Percentiles rank a stretch among this genome's conserved stretches.
Evolutionary conservation across 805 yeast species (phyloP).

Genomic region (Jamesozyma lodderae): DNA sequence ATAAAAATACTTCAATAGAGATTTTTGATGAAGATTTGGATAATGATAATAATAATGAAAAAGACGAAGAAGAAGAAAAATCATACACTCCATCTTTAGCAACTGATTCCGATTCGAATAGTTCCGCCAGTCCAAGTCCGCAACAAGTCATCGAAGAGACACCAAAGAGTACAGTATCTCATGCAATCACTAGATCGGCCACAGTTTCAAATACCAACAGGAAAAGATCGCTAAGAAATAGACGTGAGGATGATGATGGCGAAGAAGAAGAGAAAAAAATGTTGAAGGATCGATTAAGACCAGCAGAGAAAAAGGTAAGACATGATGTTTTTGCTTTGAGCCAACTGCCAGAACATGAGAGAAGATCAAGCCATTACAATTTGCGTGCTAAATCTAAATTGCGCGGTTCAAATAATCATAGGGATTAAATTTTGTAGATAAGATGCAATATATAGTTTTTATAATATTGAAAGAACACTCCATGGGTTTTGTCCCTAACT

Average conservation of each 20-base stretch:
- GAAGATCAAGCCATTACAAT: conserved; percentile 27
- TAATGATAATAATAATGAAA: neutral
- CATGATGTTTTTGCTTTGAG: conserved; percentile 19
- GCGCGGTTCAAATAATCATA: conserved; percentile 9
- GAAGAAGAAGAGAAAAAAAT: neutral
- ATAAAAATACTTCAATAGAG: neutral
- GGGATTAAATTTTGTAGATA: too few relatives aligned
- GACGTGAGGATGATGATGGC: conserved; percentile 1
- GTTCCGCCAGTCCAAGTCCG: neutral
- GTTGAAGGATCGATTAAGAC: conserved; percentile 15
- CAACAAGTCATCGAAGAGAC: neutral
- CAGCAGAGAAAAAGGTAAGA: conserved; percentile 24
- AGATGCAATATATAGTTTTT: too few relatives aligned
- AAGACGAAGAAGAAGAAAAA: neutral
- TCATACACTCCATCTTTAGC: conserved; percentile 2
- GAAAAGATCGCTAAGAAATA: conserved; percentile 3
- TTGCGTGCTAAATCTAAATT: conserved; percentile 27
- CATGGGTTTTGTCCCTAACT: too few relatives aligned
- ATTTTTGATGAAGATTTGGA: too few relatives aligned
- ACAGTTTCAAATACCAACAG: neutral
- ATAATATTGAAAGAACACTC: too few relatives aligned
- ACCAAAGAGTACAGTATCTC: neutral
- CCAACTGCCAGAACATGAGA: conserved; percentile 21
- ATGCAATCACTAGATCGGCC: neutral
- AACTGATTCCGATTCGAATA: neutral